phyloP scores from a whole-genome alignment of 2,329 filamentous ascomycete species.

The Penicillium sp. region DNA sequence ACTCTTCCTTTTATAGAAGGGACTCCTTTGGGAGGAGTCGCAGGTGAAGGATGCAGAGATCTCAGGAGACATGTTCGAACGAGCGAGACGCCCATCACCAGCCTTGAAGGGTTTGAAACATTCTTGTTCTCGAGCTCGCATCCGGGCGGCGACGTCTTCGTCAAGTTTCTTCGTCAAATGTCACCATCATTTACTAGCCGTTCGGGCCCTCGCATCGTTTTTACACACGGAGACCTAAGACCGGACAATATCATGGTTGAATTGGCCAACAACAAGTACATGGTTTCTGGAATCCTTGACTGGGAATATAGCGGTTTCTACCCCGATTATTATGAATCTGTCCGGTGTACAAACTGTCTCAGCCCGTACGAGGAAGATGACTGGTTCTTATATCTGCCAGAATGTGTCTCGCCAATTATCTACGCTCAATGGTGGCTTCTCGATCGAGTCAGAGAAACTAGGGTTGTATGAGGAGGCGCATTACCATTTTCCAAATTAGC shows the following conservation, averaged over 20 bases:
- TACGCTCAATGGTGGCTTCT: conserved; percentile 12
- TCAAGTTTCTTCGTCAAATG: conserved; percentile 18
- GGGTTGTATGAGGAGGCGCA: neutral
- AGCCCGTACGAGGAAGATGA: conserved; percentile 3
- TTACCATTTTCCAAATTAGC: too few species aligned
- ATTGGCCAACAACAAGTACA: conserved; percentile 11
- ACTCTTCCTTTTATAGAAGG: conserved; percentile 16
- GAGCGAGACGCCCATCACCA: conserved; percentile 20
- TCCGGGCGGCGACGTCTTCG: conserved; percentile 16
- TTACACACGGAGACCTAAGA: conserved; percentile 29
- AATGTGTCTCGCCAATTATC: conserved; percentile 4
- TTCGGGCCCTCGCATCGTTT: conserved; percentile 17
- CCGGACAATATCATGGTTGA: conserved; percentile 30
- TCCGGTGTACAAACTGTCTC: conserved; percentile 6
- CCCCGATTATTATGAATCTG: conserved; percentile 26
- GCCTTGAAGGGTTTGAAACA: conserved; percentile 19
- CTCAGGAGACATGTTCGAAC: conserved; percentile 21
- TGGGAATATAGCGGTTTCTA: conserved; percentile 38
- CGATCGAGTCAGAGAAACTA: conserved; percentile 6
- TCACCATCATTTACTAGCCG: neutral
- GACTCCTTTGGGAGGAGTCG: conserved; percentile 22
- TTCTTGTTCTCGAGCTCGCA: conserved; percentile 21
- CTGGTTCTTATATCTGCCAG: conserved; percentile 6
- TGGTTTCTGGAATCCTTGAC: conserved; percentile 21
- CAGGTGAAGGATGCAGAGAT: conserved; percentile 29